A percentile compares a stretch with the other conserved stretches of the same genome.
Evolutionary conservation across 345 rosid genomes (phyloP).

Genomic region (Arabidopsis suecica): DNA sequence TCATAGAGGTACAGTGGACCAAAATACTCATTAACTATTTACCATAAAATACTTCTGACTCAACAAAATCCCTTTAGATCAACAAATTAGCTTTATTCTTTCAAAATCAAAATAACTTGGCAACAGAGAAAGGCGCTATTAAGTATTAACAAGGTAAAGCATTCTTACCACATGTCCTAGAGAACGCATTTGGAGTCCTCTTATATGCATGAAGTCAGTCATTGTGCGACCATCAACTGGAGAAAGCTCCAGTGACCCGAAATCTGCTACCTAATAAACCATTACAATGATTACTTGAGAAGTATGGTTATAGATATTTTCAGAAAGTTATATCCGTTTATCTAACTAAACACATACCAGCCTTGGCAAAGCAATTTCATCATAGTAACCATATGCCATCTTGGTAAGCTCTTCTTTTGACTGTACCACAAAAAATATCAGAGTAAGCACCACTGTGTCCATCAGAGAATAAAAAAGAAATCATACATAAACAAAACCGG

Average conservation of each 20-base stretch:
- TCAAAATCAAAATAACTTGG: slow-evolving; percentile 20
- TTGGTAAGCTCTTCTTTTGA: slow-evolving; percentile 80
- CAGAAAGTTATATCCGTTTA: slow-evolving; percentile 25
- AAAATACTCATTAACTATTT: slow-evolving; percentile 19
- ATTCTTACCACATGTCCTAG: slow-evolving; percentile 80
- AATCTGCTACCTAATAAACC: slow-evolving; percentile 80
- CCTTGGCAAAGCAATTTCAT: slow-evolving; percentile 91
- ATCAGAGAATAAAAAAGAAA: background rate
- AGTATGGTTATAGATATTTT: slow-evolving; percentile 34
- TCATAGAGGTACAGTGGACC: slow-evolving; percentile 24
- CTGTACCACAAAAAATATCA: slow-evolving; percentile 45
- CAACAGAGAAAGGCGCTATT: slow-evolving; percentile 13
- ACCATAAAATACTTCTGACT: slow-evolving; percentile 3
- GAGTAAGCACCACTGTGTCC: slow-evolving; percentile 29
- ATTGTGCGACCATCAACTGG: slow-evolving; percentile 97
- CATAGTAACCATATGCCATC: slow-evolving; percentile 78
- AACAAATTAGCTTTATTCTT: slow-evolving; percentile 13
- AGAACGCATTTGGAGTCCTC: slow-evolving; percentile 92
- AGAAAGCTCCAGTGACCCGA: slow-evolving; percentile 95
- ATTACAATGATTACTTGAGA: slow-evolving; percentile 16
- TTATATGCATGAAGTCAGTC: slow-evolving; percentile 96
- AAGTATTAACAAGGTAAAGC: slow-evolving; percentile 10
- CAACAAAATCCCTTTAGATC: slow-evolving; percentile 22
- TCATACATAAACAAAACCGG: slow-evolving; percentile 1
- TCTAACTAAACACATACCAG: slow-evolving; percentile 63